These are phyloP conservation scores for Penicillium sp. DNA, from an alignment of 2,329 filamentous ascomycete genomes.

Conservation along the genomic window DNA sequence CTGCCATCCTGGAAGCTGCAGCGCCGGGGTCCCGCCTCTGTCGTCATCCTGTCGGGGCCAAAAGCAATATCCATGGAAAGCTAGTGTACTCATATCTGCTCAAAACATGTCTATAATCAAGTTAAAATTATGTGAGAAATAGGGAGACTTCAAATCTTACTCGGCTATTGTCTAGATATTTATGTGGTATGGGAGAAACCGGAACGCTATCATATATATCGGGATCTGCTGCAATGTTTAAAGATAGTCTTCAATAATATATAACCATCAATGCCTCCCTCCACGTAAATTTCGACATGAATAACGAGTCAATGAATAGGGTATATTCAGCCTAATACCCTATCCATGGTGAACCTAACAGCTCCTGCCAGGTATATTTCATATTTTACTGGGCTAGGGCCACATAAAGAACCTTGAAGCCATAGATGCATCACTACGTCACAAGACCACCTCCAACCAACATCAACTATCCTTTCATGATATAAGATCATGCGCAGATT, in stretches of 20 bases:
- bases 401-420: not conserved
- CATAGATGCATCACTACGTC: not conserved
- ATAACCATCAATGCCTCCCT: too few species aligned
- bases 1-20: constrained; percentile 3
- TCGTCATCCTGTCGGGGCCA: constrained; percentile 13
- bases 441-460: not conserved
- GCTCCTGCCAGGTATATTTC: too few species aligned
- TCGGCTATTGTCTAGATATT: too few species aligned
- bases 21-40: constrained; percentile 11
- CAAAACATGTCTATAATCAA: not conserved
- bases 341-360: too few species aligned
- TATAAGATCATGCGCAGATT: too few species aligned
- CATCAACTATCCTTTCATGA: not conserved
- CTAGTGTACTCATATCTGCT: not conserved
- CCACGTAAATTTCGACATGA: too few species aligned
- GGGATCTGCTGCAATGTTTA: not conserved
- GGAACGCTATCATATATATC: not conserved
- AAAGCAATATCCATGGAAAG: not conserved
- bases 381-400: too few species aligned
- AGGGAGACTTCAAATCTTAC: not conserved
- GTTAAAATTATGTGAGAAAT: not conserved
- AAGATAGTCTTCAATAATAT: not conserved
- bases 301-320: too few species aligned
- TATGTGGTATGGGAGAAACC: not conserved
- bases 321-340: too few species aligned